These are phyloP conservation scores for Fistulina hepatica DNA, from an alignment of 1,284 basidiomycete species.

Conservation along the genomic window DNA sequence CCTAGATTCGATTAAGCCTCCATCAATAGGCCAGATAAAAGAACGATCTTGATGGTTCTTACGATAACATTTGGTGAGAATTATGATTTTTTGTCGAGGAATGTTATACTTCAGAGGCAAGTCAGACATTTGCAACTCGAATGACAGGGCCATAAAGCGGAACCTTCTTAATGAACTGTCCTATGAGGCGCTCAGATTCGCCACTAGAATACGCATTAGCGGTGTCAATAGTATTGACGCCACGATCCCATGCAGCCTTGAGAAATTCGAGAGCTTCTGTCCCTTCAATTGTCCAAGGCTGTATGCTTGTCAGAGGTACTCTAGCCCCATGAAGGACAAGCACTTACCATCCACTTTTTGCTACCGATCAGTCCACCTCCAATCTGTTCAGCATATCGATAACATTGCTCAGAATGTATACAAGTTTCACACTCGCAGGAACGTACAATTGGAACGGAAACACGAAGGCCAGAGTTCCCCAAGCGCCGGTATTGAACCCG, in stretches of 20 bases:
- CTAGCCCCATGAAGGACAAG: background rate
- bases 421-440: too few species aligned
- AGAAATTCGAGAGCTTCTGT: slow-evolving; percentile 28
- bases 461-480: slow-evolving; percentile 12
- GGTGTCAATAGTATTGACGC: slow-evolving; percentile 39
- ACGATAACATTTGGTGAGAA: slow-evolving; percentile 31
- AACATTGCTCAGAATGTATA: too few species aligned
- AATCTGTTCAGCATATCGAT: too few species aligned
- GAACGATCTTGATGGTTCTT: background rate
- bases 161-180: slow-evolving; percentile 36
- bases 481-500: too few species aligned
- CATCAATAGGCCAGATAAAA: background rate
- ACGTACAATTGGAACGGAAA: too few species aligned
- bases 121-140: background rate
- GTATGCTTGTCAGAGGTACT: too few species aligned
- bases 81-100: slow-evolving; percentile 39
- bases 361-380: too few species aligned
- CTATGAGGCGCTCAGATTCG: slow-evolving; percentile 33
- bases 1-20: background rate
- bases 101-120: slow-evolving; percentile 34
- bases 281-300: slow-evolving; percentile 36
- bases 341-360: too few species aligned
- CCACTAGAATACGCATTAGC: slow-evolving; percentile 48
- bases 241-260: slow-evolving; percentile 36
- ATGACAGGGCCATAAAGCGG: background rate